These are phyloP conservation scores for Tympanopsis confertula DNA, from an alignment of 2,329 filamentous ascomycete species.

Conservation along the genomic window DNA sequence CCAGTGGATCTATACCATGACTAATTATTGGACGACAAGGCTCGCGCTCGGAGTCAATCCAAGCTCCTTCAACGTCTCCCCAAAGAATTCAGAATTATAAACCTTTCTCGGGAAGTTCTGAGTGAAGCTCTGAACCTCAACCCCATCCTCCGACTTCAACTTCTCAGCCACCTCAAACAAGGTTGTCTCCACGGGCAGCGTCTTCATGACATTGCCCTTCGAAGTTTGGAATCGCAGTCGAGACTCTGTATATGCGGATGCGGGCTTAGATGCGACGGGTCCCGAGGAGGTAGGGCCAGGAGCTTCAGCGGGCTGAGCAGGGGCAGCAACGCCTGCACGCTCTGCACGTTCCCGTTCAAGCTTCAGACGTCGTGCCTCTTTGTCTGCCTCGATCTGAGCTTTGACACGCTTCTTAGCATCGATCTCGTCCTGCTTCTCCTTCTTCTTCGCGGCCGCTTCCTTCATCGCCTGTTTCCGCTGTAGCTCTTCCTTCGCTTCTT, in stretches of 20 bases:
- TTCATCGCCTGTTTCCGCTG: conserved; percentile 53
- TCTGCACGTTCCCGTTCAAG: conserved; percentile 50
- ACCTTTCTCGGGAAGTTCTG: conserved; percentile 54
- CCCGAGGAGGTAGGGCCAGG: conserved; percentile 19
- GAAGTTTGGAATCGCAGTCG: conserved; percentile 47
- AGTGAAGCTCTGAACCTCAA: conserved; percentile 43
- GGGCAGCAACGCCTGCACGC: conserved; percentile 35
- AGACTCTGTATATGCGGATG: conserved; percentile 45
- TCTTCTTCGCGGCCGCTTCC: conserved; percentile 48
- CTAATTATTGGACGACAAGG: conserved; percentile 34
- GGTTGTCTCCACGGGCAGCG: conserved; percentile 51
- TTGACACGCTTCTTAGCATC: conserved; percentile 50
- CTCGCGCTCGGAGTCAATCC: conserved; percentile 55
- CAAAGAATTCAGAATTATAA: conserved; percentile 38
- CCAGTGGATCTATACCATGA: too few species aligned
- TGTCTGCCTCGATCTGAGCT: conserved; percentile 56
- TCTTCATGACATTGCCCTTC: conserved; percentile 48
- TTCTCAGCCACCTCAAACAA: conserved; percentile 55
- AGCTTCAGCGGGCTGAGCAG: conserved; percentile 6
- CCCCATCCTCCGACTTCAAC: conserved; percentile 39
- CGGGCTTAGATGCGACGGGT: conserved; percentile 19
- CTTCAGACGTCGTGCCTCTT: conserved; percentile 48
- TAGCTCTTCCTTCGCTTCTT: conserved; percentile 55
- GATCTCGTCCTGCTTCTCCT: conserved; percentile 53
- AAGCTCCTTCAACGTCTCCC: conserved; percentile 54